These are phyloP conservation scores for Hymenoscyphus occultus DNA, from an alignment of 2,329 filamentous ascomycete species.

Conservation along the genomic window DNA sequence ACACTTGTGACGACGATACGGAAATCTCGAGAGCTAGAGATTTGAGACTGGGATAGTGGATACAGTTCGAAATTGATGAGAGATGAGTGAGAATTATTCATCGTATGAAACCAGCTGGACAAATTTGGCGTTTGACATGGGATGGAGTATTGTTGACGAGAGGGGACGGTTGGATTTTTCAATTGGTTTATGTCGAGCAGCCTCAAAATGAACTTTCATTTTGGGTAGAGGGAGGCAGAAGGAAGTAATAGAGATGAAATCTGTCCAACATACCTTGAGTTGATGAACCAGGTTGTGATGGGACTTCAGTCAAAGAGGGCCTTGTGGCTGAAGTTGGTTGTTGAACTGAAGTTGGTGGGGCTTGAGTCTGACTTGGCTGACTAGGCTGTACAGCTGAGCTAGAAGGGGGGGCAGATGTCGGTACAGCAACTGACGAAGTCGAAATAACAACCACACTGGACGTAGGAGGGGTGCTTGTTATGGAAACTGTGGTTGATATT, in stretches of 20 bases:
- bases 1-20: not conserved
- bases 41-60: not conserved
- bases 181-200: not conserved
- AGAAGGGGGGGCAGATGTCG: conserved; percentile 1
- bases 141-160: not conserved
- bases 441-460: not conserved
- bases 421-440: not conserved
- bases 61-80: not conserved
- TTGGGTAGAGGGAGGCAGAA: not conserved
- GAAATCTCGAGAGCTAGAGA: not conserved
- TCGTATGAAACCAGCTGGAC: too few species aligned
- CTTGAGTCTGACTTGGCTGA: not conserved
- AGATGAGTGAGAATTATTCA: not conserved
- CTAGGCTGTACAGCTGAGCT: not conserved
- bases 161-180: not conserved
- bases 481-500: not conserved
- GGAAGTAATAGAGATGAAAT: not conserved
- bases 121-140: not conserved
- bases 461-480: not conserved
- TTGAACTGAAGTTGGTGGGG: not conserved
- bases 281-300: not conserved
- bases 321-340: not conserved
- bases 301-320: not conserved
- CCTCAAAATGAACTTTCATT: conserved; percentile 2
- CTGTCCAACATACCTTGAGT: conserved; percentile 8